Evolutionary conservation across 768 basidiomycete genomes (phyloP).

Genomic region (Cystobasidium onofrii): DNA sequence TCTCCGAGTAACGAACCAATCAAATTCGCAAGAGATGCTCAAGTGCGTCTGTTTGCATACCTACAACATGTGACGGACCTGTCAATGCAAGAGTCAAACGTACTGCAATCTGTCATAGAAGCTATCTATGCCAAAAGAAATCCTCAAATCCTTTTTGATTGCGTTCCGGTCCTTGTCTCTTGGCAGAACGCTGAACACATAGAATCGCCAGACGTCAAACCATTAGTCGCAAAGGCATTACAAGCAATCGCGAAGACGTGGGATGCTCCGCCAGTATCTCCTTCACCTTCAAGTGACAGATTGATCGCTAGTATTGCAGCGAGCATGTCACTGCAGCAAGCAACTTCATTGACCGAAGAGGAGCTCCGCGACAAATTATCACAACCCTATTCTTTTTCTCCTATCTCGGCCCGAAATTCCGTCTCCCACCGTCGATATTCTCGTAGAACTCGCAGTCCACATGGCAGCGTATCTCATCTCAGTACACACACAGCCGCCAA

Average conservation of each 20-base stretch:
- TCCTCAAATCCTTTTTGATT: background rate
- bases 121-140: background rate
- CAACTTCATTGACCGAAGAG: background rate
- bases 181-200: background rate
- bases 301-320: background rate
- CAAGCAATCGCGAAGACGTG: background rate
- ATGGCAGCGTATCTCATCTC: background rate
- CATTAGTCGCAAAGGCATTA: background rate
- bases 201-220: background rate
- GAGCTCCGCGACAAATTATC: background rate
- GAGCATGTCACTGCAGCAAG: background rate
- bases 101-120: background rate
- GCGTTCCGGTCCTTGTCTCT: background rate
- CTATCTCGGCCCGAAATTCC: background rate
- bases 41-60: background rate
- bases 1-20: background rate
- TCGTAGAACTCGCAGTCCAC: background rate
- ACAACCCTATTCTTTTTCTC: background rate
- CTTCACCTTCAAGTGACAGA: background rate
- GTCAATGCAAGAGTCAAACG: background rate
- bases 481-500: background rate
- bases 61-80: background rate
- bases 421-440: background rate
- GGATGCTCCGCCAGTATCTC: background rate
- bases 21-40: background rate